Evolutionary conservation across 2,329 filamentous ascomycete species (phyloP), one percentile per base, ranked within the genome.

Genomic region (Aspergillaceae sp.): DNA sequence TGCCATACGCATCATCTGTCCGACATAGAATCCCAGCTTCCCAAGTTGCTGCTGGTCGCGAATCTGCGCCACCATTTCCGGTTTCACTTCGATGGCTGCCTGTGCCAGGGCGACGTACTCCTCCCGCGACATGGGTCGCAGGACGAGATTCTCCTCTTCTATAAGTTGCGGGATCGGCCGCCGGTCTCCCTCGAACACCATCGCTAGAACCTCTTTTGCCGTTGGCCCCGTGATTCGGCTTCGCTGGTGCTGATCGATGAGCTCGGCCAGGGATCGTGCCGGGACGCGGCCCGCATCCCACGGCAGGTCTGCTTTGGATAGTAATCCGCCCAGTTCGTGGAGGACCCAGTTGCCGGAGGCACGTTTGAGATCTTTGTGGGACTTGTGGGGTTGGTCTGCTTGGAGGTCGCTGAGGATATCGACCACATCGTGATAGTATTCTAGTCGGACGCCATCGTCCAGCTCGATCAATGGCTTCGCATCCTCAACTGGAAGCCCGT

Each of bases 401-500:
- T 63, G 56, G 5, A 66, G 53, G 33, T 53, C 48, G 29, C 56
- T 53, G 7, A 71, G 59, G 32, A 60, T 53, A 26, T 68, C 65
- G 29, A 73, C 65, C 5, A 72, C 66, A 38, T 72, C 64, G 47
- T 72, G 62, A 59, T 89, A 94, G 64, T 90, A 96, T 54, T 95
- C 83, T 3, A 92, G 70, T 37, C 90, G 78, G 5, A 82, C 82
- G 5, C 90, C 90, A 45, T 84, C 79, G 51, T 97, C 86, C 1
- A 94, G 72, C 5, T 79, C 76, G 41, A 90, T 75, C 32, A 98
- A 72, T 0, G 89, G 86, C 53, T 86, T 78, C 1, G 91, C 90
- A 59, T 98, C 92, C 61, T 92, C 92, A 5, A 80, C 63, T 0
- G 83, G 85, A 8, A 98, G 71, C 0, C 80, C 80, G 56, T 87